Evolutionary conservation across 495 filamentous ascomycete genomes (phyloP), one percentile per base, ranked within the genome.

Genomic region (Xylaria grammica): DNA sequence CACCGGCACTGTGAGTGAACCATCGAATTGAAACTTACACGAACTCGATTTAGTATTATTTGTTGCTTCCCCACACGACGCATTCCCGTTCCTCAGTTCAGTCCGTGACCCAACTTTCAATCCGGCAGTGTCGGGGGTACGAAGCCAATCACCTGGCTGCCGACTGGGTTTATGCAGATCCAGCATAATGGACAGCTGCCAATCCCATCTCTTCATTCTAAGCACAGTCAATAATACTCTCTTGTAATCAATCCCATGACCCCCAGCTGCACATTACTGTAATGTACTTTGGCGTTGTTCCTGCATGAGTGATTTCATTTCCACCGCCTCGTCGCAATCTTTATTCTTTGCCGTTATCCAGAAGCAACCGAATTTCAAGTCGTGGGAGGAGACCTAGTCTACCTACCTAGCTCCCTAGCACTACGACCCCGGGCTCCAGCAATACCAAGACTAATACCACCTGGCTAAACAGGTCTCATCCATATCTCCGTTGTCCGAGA

Each of bases 401-500:
- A n/a, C n/a, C n/a, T n/a, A n/a, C n/a, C n/a, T n/a, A n/a, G n/a
- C n/a, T n/a, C n/a, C n/a, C n/a, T n/a, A n/a, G 38, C 27, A 22
- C 26, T 22, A 15, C 40, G 8, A 42, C 8, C 40, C 32, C 15
- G 40, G 40, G 40, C 40, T 42, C 15, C 40, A 42, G 40, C 15
- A 42, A 17, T 42, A 17, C 40, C 13, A 15, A 42, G 40, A 42
- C 46, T 63, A 20, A 64, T 51, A 49, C 48, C 45, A 32, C 53
- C 59, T 52, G 44, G 38, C 59, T 38, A 40, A 42, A 56, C 63
- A 71, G 67, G 49, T 65, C 51, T 67, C 72, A 24, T 66, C 62
- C 42, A 22, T 66, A 20, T 64, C 65, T 63, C 46, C 69, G 50
- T 72, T 64, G 5, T 72, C 65, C 60, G 67, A 66, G 46, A 63